Evolutionary conservation across 2,329 filamentous ascomycete genomes (phyloP), one percentile per base, ranked within the genome.

Genomic region (Penicillium psychrosexuale): DNA sequence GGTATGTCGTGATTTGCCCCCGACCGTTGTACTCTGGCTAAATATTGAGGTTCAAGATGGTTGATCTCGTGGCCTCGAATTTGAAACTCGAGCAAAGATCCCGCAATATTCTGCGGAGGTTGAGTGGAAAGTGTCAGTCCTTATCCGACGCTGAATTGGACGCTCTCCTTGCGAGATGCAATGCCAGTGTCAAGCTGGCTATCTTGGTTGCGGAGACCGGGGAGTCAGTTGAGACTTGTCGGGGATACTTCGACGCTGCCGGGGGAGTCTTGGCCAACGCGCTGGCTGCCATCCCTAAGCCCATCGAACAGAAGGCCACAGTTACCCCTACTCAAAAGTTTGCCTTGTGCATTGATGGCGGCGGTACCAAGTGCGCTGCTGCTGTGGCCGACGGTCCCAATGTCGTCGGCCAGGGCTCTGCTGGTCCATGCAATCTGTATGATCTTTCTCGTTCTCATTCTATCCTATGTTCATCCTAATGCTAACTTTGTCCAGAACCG

Each of bases 361-460:
- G 76, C 15, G 75, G 75, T 0, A 75, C 67, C 3, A 77, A 76
- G 56, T 77, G 75, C 55, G 74, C 72, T 19, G 76, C 75, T n/a
- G 67, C 66, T 2, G 54, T 75, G 11, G 54, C 71, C 5, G 64
- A 67, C 15, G 50, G 52, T 1, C 49, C 62, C 17, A 70, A 69
- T 2, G 43, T 58, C 5, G 47, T 61, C 0, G 68, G 66, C 2
- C 60, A 60, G 24, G 73, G 74, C 5, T 65, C 63, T 31, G 65
- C 70, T 34, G 72, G 73, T 2, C 66, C 72, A 17, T 75, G 74
- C 50, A 77, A 78, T 61, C 57, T 77, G 73, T 76, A 66, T 51
- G 69, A 61, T 3, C 5, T 30, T 38, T 28, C n/a, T 27, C 15
- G 5, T 12, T 6, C 24, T 11, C 1, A 9, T n/a, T 13, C 6